phyloP scores from a whole-genome alignment of 176 grass and related monocot genomes.

The Hordeum vulgare region MorexV3_pseudomolecules_assembly NC_058522.1:553996241-553996740 shows the following conservation, averaged over 20 bases:
- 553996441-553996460: constrained; percentile 33
- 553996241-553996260: constrained; percentile 53
- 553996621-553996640: constrained; percentile 20
- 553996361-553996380: constrained; percentile 24
- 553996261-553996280: constrained; percentile 44
- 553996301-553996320: constrained; percentile 55
- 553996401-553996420: constrained; percentile 31
- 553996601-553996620: constrained; percentile 18
- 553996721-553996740: background rate
- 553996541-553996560: constrained; percentile 19
- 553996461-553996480: constrained; percentile 26
- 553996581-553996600: constrained; percentile 8
- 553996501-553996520: constrained; percentile 33
- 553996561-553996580: background rate
- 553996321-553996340: constrained; percentile 62
- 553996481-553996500: constrained; percentile 12
- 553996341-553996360: constrained; percentile 51
- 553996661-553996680: constrained; percentile 28
- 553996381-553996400: constrained; percentile 44
- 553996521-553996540: constrained; percentile 36
- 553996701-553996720: background rate
- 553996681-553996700: background rate
- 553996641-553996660: constrained; percentile 22
- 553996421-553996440: constrained; percentile 32
- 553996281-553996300: constrained; percentile 45